Evolutionary conservation across 2,329 filamentous ascomycete species (phyloP), one percentile per base, ranked within the genome.

Genomic region (Alternaria infectoria): DNA sequence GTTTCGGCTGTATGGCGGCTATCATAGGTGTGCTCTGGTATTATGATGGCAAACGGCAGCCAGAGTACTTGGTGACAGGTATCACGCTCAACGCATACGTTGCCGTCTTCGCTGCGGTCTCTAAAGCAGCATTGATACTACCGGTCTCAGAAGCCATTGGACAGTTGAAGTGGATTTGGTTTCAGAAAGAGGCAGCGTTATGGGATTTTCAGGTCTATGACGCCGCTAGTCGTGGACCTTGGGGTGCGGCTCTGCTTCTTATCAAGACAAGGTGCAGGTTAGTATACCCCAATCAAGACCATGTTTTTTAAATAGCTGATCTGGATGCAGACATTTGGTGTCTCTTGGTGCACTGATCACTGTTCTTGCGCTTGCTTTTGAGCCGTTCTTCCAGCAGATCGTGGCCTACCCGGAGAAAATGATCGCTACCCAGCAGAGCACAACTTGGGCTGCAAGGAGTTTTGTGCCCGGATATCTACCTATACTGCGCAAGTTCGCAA

Each of bases 121-220:
- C 70, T 5, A 73, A 70, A 19, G 65, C 70, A 36, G 68, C 70
- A 2, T 26, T 73, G 15, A 64, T 73, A 36, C 23, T 73, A 6
- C 67, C 70, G 4, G 58, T 72, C 4, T 68, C 68, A 4, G 67
- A 72, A 45, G 66, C 69, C 1, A 68, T 73, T 54, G 69, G 69
- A 9, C 69, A 73, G 49, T 54, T 73, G n/a, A 73, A 73, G 30
- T 72, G 70, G 71, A 47, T 69, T 15, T 72, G 68, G 69, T 70
- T 73, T 13, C 50, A 56, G 17, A 36, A 61, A 5, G 62, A 64
- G 13, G 54, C 52, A 6, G 63, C 55, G 1, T 43, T 72, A 4
- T 66, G 60, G 56, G 66, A 69, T 40, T 69, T 72, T 10, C 46
- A 61, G 12, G 23, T 62, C 0, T 71, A 59, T 21, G 70, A 74